These are phyloP conservation scores for Mimosa bimucronata DNA, from an alignment of 306 rosid species.

Conservation along the genomic window DNA sequence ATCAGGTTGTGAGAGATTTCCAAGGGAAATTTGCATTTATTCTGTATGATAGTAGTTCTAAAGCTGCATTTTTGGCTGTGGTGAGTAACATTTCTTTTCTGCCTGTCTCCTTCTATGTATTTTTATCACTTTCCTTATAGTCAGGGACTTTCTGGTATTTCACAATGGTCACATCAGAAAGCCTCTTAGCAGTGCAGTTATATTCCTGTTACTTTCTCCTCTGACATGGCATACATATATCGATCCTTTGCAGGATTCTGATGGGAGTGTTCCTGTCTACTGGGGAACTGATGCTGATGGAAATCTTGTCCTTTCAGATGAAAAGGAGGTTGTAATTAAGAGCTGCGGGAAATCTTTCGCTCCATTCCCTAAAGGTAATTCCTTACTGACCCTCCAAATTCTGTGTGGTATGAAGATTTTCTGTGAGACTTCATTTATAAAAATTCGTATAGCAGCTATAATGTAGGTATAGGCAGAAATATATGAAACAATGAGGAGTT, in stretches of 20 bases:
- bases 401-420: slow-evolving; percentile 4
- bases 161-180: not conserved
- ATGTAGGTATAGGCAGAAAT: not conserved
- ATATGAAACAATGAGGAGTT: slow-evolving; percentile 21
- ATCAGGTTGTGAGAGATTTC: slow-evolving; percentile 96
- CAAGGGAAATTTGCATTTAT: slow-evolving; percentile 86
- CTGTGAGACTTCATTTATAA: slow-evolving; percentile 8
- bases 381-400: not conserved
- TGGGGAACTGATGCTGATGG: slow-evolving; percentile 99
- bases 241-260: slow-evolving; percentile 63
- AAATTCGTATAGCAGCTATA: not conserved
- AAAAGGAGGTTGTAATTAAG: slow-evolving; percentile 59
- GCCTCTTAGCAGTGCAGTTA: not conserved
- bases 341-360: slow-evolving; percentile 95
- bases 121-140: slow-evolving; percentile 13
- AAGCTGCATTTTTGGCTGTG: slow-evolving; percentile 62
- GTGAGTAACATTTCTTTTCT: slow-evolving; percentile 58
- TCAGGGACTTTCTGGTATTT: not conserved
- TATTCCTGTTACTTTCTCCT: slow-evolving; percentile 25
- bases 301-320: slow-evolving; percentile 80
- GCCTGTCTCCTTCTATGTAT: slow-evolving; percentile 4
- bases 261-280: slow-evolving; percentile 83
- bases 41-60: slow-evolving; percentile 75
- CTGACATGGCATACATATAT: slow-evolving; percentile 13
- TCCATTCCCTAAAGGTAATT: slow-evolving; percentile 93